These are phyloP conservation scores for Raphanus hybrid DNA, from an alignment of 441 rosid genomes.

Conservation along the genomic window DNA sequence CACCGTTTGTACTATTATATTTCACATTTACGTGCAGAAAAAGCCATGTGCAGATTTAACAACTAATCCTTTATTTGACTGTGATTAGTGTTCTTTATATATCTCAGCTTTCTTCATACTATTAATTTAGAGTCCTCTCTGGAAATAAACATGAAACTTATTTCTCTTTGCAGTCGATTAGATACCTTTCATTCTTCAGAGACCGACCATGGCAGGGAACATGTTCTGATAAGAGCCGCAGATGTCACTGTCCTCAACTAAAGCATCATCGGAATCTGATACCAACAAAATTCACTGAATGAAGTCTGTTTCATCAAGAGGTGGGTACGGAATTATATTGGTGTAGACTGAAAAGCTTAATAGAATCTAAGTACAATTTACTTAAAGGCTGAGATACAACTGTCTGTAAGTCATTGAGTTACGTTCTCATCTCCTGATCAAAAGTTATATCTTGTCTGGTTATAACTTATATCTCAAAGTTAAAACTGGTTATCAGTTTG, in stretches of 20 bases:
- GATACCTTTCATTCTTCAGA: conserved; percentile 60
- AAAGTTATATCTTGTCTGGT: neutral
- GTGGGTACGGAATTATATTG: neutral
- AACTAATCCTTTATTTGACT: conserved; percentile 52
- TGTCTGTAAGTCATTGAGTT: conserved; percentile 10
- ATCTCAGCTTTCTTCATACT: neutral
- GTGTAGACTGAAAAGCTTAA: conserved; percentile 9
- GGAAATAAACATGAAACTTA: neutral
- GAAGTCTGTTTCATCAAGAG: conserved; percentile 8
- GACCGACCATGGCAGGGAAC: conserved; percentile 40
- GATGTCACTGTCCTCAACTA: conserved; percentile 15
- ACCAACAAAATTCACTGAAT: conserved; percentile 8
- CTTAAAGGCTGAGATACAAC: neutral
- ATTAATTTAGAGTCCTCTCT: neutral
- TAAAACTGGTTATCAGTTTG: neutral
- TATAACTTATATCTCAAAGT: no score
- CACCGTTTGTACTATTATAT: neutral
- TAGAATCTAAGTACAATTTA: neutral
- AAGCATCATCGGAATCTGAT: conserved; percentile 16
- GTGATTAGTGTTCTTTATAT: conserved; percentile 37
- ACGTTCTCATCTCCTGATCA: conserved; percentile 18
- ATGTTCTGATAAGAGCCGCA: conserved; percentile 29
- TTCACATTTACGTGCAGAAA: conserved; percentile 10
- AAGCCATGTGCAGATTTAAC: neutral
- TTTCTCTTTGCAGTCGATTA: conserved; percentile 50